Percentiles rank a stretch among this genome's conserved stretches.
These are phyloP conservation scores for Scedosporium dehoogii DNA, from an alignment of 2,329 filamentous ascomycete species.

Conservation along the genomic window DNA sequence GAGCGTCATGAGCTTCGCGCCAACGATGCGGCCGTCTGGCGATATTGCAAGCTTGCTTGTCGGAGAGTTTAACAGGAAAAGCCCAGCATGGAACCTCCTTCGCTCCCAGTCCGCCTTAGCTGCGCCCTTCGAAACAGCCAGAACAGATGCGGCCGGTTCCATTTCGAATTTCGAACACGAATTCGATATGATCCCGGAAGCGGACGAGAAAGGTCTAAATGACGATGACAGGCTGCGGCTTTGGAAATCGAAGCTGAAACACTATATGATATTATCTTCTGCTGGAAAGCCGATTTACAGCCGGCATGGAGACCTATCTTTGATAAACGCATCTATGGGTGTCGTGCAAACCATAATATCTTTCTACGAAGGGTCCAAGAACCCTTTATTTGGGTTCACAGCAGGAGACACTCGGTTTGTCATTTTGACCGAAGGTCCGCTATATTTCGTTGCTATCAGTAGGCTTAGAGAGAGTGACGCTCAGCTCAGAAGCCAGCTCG, in stretches of 20 bases:
- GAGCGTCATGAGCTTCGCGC: constrained; percentile 57
- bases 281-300: constrained; percentile 97
- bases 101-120: constrained; percentile 50
- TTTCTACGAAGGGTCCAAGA: constrained; percentile 76
- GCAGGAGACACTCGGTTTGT: constrained; percentile 84
- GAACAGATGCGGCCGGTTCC: constrained; percentile 33
- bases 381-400: constrained; percentile 72
- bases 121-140: constrained; percentile 49
- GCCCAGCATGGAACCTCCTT: constrained; percentile 58
- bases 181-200: constrained; percentile 64
- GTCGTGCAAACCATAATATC: constrained; percentile 97
- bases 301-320: constrained; percentile 77
- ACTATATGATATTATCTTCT: constrained; percentile 92
- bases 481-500: constrained; percentile 78
- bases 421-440: constrained; percentile 70
- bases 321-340: constrained; percentile 90
- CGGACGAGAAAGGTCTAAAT: constrained; percentile 26
- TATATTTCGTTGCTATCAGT: constrained; percentile 91
- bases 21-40: constrained; percentile 50
- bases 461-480: constrained; percentile 83
- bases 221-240: constrained; percentile 54
- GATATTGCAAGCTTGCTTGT: constrained; percentile 77
- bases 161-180: constrained; percentile 64
- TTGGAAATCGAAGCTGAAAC: constrained; percentile 92
- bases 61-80: constrained; percentile 57